Base-by-base conservation (phyloP, 2,329 filamentous ascomycete genomes). In the Geosmithia morbida region DNA sequence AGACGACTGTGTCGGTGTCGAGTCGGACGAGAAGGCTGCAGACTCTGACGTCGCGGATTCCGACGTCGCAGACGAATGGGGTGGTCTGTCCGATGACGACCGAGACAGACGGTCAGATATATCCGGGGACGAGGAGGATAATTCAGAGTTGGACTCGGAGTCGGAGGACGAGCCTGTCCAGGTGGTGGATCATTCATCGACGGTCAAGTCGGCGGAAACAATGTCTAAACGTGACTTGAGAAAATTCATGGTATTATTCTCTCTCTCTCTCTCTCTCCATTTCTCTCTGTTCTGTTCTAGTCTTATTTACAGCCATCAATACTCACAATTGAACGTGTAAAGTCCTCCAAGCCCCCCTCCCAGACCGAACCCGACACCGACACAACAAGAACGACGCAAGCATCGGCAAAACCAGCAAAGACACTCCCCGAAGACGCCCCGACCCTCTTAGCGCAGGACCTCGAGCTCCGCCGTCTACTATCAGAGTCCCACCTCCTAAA, bases 381-480 rank as follows among this genome's bases (percentile, higher is more conserved):
- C 33, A 37, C 63, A 54, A 53, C 57, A 44, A 47, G 50, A 51
- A 11, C 48, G 48, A 45, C 51, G 44, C 50, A 55, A 40, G 20
- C 54, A 46, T 48, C 53, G 52, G 19, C 58, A 50, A 44, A 60
- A 41, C 48, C 56, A 29, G n/a, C 61, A 22, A 53, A 58, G 20
- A 45, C 48, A 30, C 52, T 65, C 46, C 63, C 72, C 50, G 77
- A 83, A 57, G 76, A 83, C 58, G 74, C 74, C 46, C 72, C 72
- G 52, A 75, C 75, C 11, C 84, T 94, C 51, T 74, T 97, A 17
- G 88, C 89, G 61, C 89, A 96, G 63, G 92, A 97, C 62, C 79
- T 95, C 47, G 89, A 87, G 40, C 79, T 98, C 14, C 90, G 96
- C 62, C 83, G 88, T 44, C 79, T 98, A 41, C 79, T 98, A 49